Base-by-base conservation (phyloP, 2,329 filamentous ascomycete species). In the Calonectria pseudoreteaudii region DNA sequence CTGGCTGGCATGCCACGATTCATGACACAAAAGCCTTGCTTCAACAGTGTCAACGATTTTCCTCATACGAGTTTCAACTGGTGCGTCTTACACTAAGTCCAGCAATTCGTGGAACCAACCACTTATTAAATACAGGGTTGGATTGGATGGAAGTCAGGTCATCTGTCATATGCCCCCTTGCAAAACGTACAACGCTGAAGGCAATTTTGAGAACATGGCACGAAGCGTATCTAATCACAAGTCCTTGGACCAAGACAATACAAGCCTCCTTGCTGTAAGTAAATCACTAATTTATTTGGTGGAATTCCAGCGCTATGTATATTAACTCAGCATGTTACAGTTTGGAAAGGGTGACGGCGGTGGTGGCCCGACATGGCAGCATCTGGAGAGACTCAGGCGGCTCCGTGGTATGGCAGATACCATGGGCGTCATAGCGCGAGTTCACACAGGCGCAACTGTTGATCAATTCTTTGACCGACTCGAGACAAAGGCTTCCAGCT, bases 11-110 rank as follows among this genome's bases (percentile, higher is more conserved):
- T 99, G 97, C 94, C 91, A 70, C 92, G 96, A 36, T 99, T 99
- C 88, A 93, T 99, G 81, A 99, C 97, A 0, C 97, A 99, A 85
- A 99, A 99, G 87, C 89, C 98, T 72, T 98, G 96, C 88, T 98
- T 97, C 96, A 98, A 98, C 88, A 98, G 98, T 84, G 98, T 98
- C 90, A 98, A 98, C 86, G 98, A 94, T 82, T 99, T 98, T 86
- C 97, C 97, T 0, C 97, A 98, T 83, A 98, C 97, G 6, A 98
- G 96, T 0, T 99, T 99, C 89, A 98, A 98, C 85, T 99, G 65
- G 66, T 58, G 34, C 6, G 49, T 66, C 34, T 23, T 30, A 31
- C 52, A 1, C 18, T 4, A 30, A 34, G n/a, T n/a, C 2, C 1
- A 7, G 10, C 3, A 34, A 36, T n/a, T 5, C 31, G 10, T 58